phyloP scores from a whole-genome alignment of 176 grass and related monocot species.

The Elaeis guineensis region DNA sequence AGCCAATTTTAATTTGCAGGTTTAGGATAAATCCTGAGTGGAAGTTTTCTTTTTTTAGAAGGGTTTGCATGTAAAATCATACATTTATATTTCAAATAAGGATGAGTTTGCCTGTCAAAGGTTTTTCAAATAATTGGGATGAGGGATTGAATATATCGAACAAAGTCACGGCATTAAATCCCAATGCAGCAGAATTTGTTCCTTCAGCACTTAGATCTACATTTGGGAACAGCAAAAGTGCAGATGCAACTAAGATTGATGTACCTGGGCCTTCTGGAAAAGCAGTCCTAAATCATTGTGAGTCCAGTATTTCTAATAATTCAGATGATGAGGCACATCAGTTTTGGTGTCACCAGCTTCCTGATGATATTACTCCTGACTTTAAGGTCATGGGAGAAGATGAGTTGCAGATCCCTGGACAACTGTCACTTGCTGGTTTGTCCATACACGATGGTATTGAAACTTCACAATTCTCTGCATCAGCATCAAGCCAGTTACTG shows the following conservation, averaged over 20 bases:
- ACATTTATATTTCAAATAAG: slow-evolving; percentile 40
- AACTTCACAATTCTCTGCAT: slow-evolving; percentile 33
- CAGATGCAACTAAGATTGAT: slow-evolving; percentile 49
- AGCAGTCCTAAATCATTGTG: slow-evolving; percentile 53
- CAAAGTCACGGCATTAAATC: slow-evolving; percentile 77
- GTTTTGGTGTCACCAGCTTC: slow-evolving; percentile 84
- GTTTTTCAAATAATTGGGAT: slow-evolving; percentile 32
- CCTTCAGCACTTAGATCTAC: slow-evolving; percentile 63
- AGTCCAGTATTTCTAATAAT: slow-evolving; percentile 81
- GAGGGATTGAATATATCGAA: slow-evolving; percentile 39
- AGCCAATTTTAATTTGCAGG: slow-evolving; percentile 31
- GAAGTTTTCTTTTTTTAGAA: slow-evolving; percentile 32
- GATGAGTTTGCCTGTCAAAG: slow-evolving; percentile 72
- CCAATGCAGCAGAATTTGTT: slow-evolving; percentile 91
- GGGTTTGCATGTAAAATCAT: slow-evolving; percentile 7
- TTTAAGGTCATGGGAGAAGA: slow-evolving; percentile 61
- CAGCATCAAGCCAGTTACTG: slow-evolving; percentile 32
- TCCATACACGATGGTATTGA: slow-evolving; percentile 50
- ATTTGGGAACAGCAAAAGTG: slow-evolving; percentile 26
- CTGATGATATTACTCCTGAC: slow-evolving; percentile 95
- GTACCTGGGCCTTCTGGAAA: slow-evolving; percentile 37
- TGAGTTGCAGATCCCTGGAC: slow-evolving; percentile 43
- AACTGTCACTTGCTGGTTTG: slow-evolving; percentile 57
- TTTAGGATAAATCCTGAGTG: slow-evolving; percentile 44
- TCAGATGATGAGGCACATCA: slow-evolving; percentile 86